These are phyloP conservation scores for Zygosaccharomyces siamensis DNA, from an alignment of 805 yeast species.

Conservation along the genomic window DNA sequence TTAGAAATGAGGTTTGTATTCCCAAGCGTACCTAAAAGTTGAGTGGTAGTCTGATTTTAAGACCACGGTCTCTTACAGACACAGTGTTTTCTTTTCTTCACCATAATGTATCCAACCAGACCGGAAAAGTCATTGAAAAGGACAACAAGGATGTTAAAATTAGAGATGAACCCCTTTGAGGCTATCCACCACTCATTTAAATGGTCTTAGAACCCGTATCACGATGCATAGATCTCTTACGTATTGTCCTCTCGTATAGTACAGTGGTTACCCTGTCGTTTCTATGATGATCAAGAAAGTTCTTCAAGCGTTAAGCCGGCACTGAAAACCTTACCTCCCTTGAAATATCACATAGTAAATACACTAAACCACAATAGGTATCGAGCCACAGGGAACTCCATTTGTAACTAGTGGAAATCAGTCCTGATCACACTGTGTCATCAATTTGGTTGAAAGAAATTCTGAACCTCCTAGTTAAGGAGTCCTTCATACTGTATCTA, in stretches of 20 bases:
- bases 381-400: not conserved
- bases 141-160: not conserved
- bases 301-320: not conserved
- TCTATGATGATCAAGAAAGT: not conserved
- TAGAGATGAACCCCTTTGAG: too few species aligned
- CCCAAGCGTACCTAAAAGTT: conserved; percentile 25
- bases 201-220: too few species aligned
- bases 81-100: not conserved
- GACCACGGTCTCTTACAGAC: not conserved
- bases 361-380: not conserved
- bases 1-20: conserved; percentile 21
- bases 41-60: not conserved
- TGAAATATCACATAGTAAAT: not conserved
- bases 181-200: too few species aligned
- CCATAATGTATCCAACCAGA: too few species aligned
- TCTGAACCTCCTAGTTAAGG: not conserved
- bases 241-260: not conserved
- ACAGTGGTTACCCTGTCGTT: not conserved
- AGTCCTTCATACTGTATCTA: conserved; percentile 1
- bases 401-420: not conserved
- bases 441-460: conserved; percentile 1
- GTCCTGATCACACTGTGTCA: not conserved
- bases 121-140: too few species aligned
- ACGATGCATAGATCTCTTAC: not conserved
- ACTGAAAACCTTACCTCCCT: not conserved